phyloP scores from a whole-genome alignment of 78 protist genomes.

The Dictyostelium citrinum region DNA sequence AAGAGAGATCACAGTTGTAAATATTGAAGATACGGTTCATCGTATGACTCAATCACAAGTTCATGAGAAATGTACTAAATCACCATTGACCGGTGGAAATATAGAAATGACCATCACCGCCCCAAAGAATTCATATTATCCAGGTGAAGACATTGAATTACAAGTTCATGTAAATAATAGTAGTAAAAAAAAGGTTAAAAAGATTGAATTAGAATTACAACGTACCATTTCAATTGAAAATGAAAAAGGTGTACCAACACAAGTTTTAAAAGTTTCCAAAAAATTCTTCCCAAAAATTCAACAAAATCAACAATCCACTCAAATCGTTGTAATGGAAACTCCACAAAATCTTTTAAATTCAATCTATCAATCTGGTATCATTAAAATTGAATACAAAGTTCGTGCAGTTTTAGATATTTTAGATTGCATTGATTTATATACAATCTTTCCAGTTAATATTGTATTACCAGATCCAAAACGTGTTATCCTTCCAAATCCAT shows the following conservation, averaged over 20 bases:
- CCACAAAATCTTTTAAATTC: not conserved
- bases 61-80: not conserved
- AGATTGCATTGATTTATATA: not conserved
- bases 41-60: not conserved
- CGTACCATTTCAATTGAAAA: not conserved
- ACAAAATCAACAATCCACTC: not conserved
- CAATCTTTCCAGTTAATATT: not conserved
- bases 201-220: not conserved
- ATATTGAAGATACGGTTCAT: conserved; percentile 24
- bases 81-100: conserved; percentile 33
- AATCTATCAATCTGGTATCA: not conserved
- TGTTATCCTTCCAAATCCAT: not conserved
- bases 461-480: conserved; percentile 16
- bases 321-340: conserved; percentile 18
- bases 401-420: not conserved
- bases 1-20: not conserved
- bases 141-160: conserved; percentile 55
- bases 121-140: conserved; percentile 6
- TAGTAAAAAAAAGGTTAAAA: conserved; percentile 32
- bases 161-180: not conserved
- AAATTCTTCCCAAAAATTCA: conserved; percentile 6
- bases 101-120: not conserved
- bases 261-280: not conserved
- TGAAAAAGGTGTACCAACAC: not conserved
- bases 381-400: not conserved